Evolutionary conservation across 495 filamentous ascomycete genomes (phyloP).

Genomic region (Acidiella bohemica): DNA sequence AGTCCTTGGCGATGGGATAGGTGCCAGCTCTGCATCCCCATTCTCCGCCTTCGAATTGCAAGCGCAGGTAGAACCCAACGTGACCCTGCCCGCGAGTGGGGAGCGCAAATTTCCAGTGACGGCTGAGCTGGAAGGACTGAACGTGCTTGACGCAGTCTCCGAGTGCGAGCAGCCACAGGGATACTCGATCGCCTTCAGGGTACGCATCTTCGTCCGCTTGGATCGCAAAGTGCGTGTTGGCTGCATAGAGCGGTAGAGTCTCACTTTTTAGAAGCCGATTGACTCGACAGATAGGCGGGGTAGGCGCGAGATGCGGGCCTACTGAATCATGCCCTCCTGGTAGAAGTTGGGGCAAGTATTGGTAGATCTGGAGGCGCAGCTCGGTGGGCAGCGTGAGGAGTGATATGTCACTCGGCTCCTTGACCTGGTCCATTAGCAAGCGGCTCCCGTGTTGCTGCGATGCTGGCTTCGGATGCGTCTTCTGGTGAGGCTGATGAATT

Average conservation of each 20-base stretch:
- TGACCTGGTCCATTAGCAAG: too few species aligned
- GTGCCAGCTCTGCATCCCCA: conserved; percentile 11
- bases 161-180: conserved; percentile 2
- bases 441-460: neutral
- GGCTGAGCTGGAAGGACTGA: conserved; percentile 8
- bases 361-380: conserved; percentile 9
- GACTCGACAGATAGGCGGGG: conserved; percentile 9
- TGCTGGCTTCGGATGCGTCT: too few species aligned
- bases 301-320: neutral
- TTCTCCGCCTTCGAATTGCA: neutral
- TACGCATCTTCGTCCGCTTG: conserved; percentile 3
- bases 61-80: conserved; percentile 13
- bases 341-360: conserved; percentile 2
- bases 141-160: conserved; percentile 1
- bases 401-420: too few species aligned
- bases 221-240: conserved; percentile 8
- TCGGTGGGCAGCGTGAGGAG: conserved; percentile 9
- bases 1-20: conserved; percentile 12
- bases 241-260: conserved; percentile 9
- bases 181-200: neutral
- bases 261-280: conserved; percentile 1
- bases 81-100: conserved; percentile 14
- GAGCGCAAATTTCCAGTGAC: conserved; percentile 8
- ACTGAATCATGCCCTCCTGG: conserved; percentile 2
- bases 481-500: too few species aligned